These are phyloP conservation scores for Calcarisporium arbuscula DNA, from an alignment of 2,329 filamentous ascomycete genomes.

Conservation along the genomic window DNA sequence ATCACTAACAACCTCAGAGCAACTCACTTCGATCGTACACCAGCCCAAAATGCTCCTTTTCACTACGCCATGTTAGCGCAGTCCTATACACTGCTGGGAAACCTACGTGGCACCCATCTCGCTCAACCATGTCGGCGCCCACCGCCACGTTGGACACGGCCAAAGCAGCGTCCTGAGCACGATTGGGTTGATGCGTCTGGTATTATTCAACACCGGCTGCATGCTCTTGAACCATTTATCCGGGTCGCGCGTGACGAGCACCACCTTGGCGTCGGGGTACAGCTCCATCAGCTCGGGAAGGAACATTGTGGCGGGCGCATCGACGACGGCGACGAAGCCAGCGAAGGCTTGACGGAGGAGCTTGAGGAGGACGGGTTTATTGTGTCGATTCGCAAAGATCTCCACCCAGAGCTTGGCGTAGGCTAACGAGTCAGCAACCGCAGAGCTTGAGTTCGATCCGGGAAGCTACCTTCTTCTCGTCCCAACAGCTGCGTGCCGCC, in stretches of 20 bases:
- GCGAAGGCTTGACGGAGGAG: conserved; percentile 28
- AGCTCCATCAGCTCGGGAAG: conserved; percentile 38
- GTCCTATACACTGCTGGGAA: too few species aligned
- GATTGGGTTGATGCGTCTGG: background rate
- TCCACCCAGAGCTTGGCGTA: conserved; percentile 10
- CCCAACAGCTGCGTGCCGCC: conserved; percentile 34
- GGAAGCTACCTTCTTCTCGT: conserved; percentile 25
- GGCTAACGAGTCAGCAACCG: conserved; percentile 1
- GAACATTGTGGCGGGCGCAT: conserved; percentile 34
- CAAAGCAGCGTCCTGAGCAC: conserved; percentile 7
- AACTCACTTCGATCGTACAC: too few species aligned
- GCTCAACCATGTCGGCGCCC: conserved; percentile 1
- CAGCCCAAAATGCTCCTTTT: too few species aligned
- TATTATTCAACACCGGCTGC: conserved; percentile 12
- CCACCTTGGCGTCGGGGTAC: conserved; percentile 42
- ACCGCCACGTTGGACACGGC: conserved; percentile 11
- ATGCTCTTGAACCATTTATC: conserved; percentile 29
- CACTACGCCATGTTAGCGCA: too few species aligned
- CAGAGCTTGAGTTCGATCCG: background rate
- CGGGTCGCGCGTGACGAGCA: conserved; percentile 31
- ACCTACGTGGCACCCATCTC: background rate
- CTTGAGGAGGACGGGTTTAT: conserved; percentile 20
- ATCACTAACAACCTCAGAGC: too few species aligned
- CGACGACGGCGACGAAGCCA: conserved; percentile 41
- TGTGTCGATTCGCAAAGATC: conserved; percentile 6